These are phyloP conservation scores for Rheum nobile DNA, from an alignment of 148 eudicot species.

Conservation along the genomic window DNA sequence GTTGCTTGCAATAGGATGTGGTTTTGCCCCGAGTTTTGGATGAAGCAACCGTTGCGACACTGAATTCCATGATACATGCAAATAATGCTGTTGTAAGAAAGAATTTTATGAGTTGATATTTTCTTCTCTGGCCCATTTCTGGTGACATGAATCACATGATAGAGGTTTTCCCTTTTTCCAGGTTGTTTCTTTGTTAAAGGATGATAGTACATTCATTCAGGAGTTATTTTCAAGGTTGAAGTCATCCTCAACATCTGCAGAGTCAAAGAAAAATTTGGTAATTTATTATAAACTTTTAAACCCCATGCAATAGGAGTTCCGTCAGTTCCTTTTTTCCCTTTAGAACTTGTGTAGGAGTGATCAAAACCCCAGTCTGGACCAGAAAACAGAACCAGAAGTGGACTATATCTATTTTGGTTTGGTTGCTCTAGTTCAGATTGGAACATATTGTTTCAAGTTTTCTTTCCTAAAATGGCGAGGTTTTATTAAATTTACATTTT, in stretches of 20 bases:
- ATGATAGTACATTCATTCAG: constrained; percentile 69
- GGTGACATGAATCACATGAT: constrained; percentile 8
- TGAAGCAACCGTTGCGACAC: constrained; percentile 59
- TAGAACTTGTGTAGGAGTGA: neutral
- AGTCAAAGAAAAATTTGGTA: constrained; percentile 87
- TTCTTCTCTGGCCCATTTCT: constrained; percentile 6
- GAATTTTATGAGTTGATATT: neutral
- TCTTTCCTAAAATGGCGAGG: neutral
- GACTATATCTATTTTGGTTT: neutral
- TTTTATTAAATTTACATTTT: neutral
- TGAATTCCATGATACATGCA: constrained; percentile 77
- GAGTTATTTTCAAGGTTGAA: constrained; percentile 71
- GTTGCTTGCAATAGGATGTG: constrained; percentile 53
- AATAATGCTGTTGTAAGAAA: constrained; percentile 80
- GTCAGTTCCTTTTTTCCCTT: neutral
- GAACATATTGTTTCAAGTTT: neutral
- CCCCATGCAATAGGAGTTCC: neutral
- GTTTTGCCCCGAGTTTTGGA: constrained; percentile 77
- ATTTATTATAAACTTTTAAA: neutral
- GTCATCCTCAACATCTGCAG: constrained; percentile 43
- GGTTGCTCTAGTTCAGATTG: neutral
- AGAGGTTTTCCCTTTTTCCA: constrained; percentile 14
- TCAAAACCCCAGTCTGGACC: neutral
- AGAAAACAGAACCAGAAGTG: neutral
- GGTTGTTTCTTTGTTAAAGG: constrained; percentile 86